These are phyloP conservation scores for Botrytis fabae DNA, from an alignment of 2,329 filamentous ascomycete genomes.

Conservation along the genomic window DNA sequence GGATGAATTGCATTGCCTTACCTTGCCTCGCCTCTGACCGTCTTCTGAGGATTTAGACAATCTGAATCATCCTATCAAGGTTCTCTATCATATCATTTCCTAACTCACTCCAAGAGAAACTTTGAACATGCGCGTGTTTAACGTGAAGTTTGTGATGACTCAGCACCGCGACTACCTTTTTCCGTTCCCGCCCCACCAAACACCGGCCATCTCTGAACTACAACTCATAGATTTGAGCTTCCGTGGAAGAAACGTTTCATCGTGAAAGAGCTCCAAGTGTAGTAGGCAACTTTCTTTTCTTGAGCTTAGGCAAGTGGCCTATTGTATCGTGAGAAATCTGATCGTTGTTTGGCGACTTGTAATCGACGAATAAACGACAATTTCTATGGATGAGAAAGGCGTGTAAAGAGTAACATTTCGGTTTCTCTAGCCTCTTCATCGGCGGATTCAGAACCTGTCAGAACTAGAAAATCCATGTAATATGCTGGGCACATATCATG, in stretches of 20 bases:
- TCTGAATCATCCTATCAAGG: neutral
- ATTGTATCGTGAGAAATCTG: neutral
- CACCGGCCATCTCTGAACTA: too few relatives aligned
- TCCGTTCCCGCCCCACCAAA: neutral
- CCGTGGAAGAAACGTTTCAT: too few relatives aligned
- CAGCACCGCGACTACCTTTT: constrained; percentile 1
- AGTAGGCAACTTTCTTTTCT: neutral
- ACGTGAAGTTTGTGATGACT: constrained; percentile 15
- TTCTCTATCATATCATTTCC: neutral
- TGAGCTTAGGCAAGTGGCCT: neutral
- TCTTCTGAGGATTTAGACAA: neutral
- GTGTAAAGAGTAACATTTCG: neutral
- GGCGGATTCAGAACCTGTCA: neutral
- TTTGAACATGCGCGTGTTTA: neutral
- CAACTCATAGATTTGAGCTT: neutral
- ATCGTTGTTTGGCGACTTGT: neutral
- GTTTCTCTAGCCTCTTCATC: neutral
- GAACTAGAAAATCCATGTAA: neutral
- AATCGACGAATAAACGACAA: neutral
- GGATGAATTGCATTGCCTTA: neutral
- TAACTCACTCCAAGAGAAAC: neutral
- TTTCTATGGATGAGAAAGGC: neutral
- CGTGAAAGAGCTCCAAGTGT: neutral
- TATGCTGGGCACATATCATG: neutral
- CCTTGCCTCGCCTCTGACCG: neutral